These are phyloP conservation scores for Stemphylium lycopersici DNA, from an alignment of 2,329 filamentous ascomycete species.

Conservation along the genomic window DNA sequence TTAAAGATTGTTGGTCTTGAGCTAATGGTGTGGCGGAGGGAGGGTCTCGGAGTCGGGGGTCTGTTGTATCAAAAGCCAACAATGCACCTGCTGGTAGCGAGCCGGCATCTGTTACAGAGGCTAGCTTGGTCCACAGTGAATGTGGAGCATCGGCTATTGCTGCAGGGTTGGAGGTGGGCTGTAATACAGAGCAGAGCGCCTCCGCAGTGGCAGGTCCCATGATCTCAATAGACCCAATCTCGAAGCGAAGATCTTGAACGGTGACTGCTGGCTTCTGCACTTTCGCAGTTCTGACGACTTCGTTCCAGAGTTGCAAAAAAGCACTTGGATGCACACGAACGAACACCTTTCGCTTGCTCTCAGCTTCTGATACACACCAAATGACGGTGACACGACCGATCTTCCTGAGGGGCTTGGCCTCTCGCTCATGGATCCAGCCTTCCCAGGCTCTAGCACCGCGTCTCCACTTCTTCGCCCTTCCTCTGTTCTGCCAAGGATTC, in stretches of 20 bases:
- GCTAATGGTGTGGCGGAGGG: conserved; percentile 59
- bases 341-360: conserved; percentile 62
- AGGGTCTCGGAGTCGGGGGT: conserved; percentile 82
- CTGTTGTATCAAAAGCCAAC: conserved; percentile 74
- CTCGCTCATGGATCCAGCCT: conserved; percentile 64
- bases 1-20: conserved; percentile 31
- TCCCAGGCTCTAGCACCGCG: conserved; percentile 63
- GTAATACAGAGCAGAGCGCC: conserved; percentile 72
- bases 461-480: conserved; percentile 73
- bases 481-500: conserved; percentile 60
- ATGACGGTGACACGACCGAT: conserved; percentile 77
- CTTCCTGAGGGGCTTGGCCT: conserved; percentile 56
- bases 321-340: conserved; percentile 83
- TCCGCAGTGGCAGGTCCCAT: conserved; percentile 80
- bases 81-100: conserved; percentile 72
- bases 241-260: conserved; percentile 72
- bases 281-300: conserved; percentile 64
- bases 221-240: conserved; percentile 74
- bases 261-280: conserved; percentile 66
- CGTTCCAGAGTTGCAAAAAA: conserved; percentile 71
- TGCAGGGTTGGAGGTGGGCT: conserved; percentile 48
- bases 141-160: conserved; percentile 41
- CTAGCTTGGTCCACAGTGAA: conserved; percentile 38
- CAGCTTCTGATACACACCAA: conserved; percentile 63
- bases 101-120: conserved; percentile 55